A percentile compares a stretch with the other conserved stretches of the same genome.
phyloP scores from a whole-genome alignment of 768 basidiomycete genomes.

The Trametes gibbosa region DNA sequence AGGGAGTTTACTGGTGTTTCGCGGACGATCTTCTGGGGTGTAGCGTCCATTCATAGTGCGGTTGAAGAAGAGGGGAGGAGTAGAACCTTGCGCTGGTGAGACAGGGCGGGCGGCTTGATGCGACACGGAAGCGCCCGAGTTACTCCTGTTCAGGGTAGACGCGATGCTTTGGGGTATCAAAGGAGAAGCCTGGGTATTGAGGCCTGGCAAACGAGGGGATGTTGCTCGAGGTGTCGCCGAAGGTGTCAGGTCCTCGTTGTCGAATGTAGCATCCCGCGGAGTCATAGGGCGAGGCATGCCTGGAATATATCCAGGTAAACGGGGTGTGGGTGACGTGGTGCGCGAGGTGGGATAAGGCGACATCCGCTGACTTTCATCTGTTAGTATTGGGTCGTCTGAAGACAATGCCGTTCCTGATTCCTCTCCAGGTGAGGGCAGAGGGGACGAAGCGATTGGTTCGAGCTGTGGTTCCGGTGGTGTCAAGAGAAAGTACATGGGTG shows the following conservation, averaged over 20 bases:
- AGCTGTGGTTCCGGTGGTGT: conserved; percentile 9
- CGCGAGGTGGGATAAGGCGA: conserved; percentile 55
- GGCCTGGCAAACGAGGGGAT: conserved; percentile 49
- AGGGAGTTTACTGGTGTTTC: conserved; percentile 4
- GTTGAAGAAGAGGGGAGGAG: conserved; percentile 51
- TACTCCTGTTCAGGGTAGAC: conserved; percentile 46
- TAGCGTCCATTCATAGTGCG: conserved; percentile 63
- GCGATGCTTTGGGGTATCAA: conserved; percentile 36
- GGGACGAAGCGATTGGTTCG: conserved; percentile 18
- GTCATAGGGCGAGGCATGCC: conserved; percentile 93
- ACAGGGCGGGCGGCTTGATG: conserved; percentile 44
- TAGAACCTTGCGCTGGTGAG: conserved; percentile 42
- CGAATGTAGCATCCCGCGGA: conserved; percentile 65
- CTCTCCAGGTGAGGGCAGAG: conserved; percentile 28
- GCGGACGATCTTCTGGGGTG: conserved; percentile 52
- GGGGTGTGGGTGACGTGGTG: conserved; percentile 46
- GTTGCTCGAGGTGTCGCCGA: conserved; percentile 77
- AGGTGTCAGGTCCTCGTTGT: conserved; percentile 69
- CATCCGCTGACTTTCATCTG: conserved; percentile 50
- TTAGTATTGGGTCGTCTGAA: conserved; percentile 52
- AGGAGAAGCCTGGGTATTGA: conserved; percentile 30
- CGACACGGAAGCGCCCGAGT: conserved; percentile 53
- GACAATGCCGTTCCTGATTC: conserved; percentile 73
- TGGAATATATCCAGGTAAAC: conserved; percentile 81
- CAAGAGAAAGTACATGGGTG: conserved; percentile 7